These are phyloP conservation scores for Ogataea hybrid DNA, from an alignment of 1,139 yeast genomes.

Conservation along the genomic window DNA sequence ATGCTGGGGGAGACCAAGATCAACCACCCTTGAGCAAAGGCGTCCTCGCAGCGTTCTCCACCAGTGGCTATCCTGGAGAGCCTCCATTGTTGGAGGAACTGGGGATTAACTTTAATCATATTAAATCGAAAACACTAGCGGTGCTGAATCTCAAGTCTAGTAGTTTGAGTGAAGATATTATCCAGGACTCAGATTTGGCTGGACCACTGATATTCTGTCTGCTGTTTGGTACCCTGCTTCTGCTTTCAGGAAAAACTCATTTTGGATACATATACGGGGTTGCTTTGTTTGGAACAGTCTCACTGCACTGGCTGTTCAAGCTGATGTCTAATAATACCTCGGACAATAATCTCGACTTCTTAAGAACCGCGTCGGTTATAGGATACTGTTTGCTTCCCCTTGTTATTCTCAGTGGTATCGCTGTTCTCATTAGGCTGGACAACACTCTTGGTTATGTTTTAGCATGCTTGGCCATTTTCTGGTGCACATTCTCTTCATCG, in stretches of 20 bases:
- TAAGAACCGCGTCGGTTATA: slow-evolving; percentile 82
- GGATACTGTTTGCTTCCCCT: slow-evolving; percentile 94
- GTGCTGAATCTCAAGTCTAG: slow-evolving; percentile 52
- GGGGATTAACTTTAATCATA: slow-evolving; percentile 90
- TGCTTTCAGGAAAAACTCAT: slow-evolving; percentile 89
- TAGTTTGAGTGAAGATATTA: slow-evolving; percentile 49
- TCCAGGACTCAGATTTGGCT: slow-evolving; percentile 90
- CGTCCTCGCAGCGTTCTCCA: slow-evolving; percentile 86
- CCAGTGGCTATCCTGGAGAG: slow-evolving; percentile 92
- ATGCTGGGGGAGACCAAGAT: slow-evolving; percentile 40
- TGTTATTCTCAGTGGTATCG: slow-evolving; percentile 69
- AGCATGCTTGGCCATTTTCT: slow-evolving; percentile 69
- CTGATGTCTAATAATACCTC: slow-evolving; percentile 61
- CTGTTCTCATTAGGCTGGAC: slow-evolving; percentile 65
- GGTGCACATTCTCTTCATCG: slow-evolving; percentile 95
- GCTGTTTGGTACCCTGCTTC: slow-evolving; percentile 78
- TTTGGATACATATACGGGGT: slow-evolving; percentile 97
- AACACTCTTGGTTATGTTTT: slow-evolving; percentile 71
- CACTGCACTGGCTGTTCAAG: slow-evolving; percentile 80
- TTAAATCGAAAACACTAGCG: slow-evolving; percentile 78
- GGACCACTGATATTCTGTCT: slow-evolving; percentile 93
- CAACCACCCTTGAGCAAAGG: slow-evolving; percentile 68
- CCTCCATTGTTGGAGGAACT: slow-evolving; percentile 89
- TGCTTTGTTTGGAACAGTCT: slow-evolving; percentile 85
- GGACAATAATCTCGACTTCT: slow-evolving; percentile 49